phyloP scores from a whole-genome alignment of 257 asterid genomes.

The Haberlea rhodopensis region DNA sequence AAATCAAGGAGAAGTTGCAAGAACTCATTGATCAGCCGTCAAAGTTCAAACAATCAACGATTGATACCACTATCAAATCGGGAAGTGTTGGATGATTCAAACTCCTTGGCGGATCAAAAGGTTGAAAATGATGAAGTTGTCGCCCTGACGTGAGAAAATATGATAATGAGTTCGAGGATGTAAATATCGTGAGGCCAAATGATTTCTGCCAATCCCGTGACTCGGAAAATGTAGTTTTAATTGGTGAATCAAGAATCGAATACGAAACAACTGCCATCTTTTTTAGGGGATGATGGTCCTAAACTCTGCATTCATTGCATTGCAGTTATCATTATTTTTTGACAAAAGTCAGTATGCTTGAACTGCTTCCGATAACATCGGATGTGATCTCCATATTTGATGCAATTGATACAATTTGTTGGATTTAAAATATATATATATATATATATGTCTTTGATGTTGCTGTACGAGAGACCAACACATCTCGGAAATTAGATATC shows the following conservation, averaged over 20 bases:
- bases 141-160: constrained; percentile 88
- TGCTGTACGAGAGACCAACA: too few relatives aligned
- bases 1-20: constrained; percentile 84
- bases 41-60: constrained; percentile 67
- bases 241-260: constrained; percentile 30
- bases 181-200: constrained; percentile 50
- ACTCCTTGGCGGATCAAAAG: constrained; percentile 88
- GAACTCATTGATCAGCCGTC: constrained; percentile 71
- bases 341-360: too few relatives aligned
- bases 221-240: constrained; percentile 46
- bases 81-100: constrained; percentile 73
- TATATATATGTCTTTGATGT: too few relatives aligned
- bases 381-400: too few relatives aligned
- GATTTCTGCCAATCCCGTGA: constrained; percentile 55
- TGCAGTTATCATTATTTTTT: too few relatives aligned
- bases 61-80: constrained; percentile 50
- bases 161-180: constrained; percentile 68
- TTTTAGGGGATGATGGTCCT: constrained; percentile 15
- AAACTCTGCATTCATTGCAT: neutral
- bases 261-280: constrained; percentile 5
- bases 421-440: too few relatives aligned
- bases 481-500: too few relatives aligned
- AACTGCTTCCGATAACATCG: too few relatives aligned
- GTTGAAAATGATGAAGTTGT: constrained; percentile 85
- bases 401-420: too few relatives aligned